A percentile compares a stretch with the other conserved stretches of the same genome.
Conservation (phyloP, 2,329 filamentous ascomycete genomes). For the Fusarium mexicanum region DNA sequence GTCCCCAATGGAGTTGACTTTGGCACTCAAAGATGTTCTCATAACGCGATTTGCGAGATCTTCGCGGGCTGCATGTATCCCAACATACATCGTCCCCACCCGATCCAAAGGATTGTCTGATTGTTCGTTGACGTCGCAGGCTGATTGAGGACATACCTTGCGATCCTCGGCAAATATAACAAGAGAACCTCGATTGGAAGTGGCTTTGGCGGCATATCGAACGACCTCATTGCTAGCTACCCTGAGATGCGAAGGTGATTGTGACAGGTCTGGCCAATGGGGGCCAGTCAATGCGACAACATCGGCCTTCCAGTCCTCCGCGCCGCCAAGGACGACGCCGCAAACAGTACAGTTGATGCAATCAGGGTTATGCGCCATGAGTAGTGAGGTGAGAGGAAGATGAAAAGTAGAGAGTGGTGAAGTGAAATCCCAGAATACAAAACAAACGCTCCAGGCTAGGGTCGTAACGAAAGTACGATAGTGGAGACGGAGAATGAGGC, state of each 20-base stretch:
- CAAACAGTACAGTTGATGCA: slow-evolving; percentile 2
- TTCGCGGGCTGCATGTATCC: slow-evolving; percentile 1
- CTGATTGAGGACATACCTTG: background rate
- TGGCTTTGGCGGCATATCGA: background rate
- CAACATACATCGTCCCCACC: background rate
- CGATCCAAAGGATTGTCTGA: background rate
- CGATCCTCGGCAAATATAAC: background rate
- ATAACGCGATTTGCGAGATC: background rate
- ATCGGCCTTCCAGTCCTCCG: background rate
- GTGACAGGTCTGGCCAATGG: background rate
- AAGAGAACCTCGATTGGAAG: background rate
- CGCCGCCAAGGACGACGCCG: background rate
- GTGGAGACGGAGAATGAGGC: no score
- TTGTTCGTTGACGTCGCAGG: background rate
- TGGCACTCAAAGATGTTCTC: background rate
- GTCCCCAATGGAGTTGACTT: background rate
- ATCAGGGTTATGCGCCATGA: background rate
- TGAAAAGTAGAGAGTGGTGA: no score
- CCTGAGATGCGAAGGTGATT: background rate
- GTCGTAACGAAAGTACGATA: no score
- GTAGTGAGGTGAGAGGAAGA: no score
- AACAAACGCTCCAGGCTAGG: no score
- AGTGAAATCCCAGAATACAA: no score
- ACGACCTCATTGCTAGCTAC: background rate
- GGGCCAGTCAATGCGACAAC: background rate